Evolutionary conservation across 805 yeast species (phyloP), one percentile per base, ranked within the genome.

Genomic region (Metschnikowia amazonensis): DNA sequence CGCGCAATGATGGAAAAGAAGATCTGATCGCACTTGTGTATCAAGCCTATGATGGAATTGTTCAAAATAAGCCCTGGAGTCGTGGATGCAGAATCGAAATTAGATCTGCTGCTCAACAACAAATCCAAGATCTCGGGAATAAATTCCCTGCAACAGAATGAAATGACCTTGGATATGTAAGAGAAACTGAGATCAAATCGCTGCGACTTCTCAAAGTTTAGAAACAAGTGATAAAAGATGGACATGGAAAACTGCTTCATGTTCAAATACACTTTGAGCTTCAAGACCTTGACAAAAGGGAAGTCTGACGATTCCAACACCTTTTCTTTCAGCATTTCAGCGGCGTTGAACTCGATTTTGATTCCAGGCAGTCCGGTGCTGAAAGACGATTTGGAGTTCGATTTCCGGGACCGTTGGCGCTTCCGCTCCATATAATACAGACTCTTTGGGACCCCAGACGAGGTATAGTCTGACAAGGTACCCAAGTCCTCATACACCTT

Each of bases 11-110:
- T 24, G 1, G 64, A 52, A 21, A 69, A 55, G 27, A 46, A 46
- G 9, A 66, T 21, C 44, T 65, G 71, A 24, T 55, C 56, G 4
- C 57, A 53, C 48, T 65, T 69, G 53, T 75, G 79, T 49, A 74
- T 51, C 31, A 58, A 48, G 34, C 51, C 36, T 30, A 64, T 59
- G 4, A 67, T 29, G 3, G 60, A 35, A 17, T 82, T 80, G 44
- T 69, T 76, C 27, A 79, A 41, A 8, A 70, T 55, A 39, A 67
- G 60, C 36, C 68, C 76, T 2, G 72, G 66, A 8, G 34, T 45
- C 5, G 45, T 44, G n/a, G 45, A 38, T 0, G 74, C 71, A 1
- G 58, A 53, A 1, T 75, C 79, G 55, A 77, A 76, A 52, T 69
- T 67, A 1, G 51, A 34, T 1, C 57, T 49, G 45, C 66, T 60